Evolutionary conservation across 352 stramenopile genomes (phyloP), one percentile per base, ranked within the genome.

Genomic region (Phytophthora capsici): DNA sequence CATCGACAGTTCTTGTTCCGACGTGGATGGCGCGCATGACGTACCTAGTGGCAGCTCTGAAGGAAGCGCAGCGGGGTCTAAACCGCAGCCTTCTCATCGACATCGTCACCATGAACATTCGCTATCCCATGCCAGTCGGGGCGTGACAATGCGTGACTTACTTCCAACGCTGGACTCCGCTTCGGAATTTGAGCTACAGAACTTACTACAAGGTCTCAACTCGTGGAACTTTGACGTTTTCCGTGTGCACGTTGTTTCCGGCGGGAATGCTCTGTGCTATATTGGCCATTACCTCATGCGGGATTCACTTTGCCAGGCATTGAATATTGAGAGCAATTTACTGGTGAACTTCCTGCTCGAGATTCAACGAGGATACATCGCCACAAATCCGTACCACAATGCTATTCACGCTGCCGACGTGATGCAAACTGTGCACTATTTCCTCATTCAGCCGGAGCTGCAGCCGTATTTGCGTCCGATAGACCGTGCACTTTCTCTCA

Each of bases 361-460:
- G 55, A 94, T 96, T 43, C 88, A 96, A 60, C 72, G 82, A 25
- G 88, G 87, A 1, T 96, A 96, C 55, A 68, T 93, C 25, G 59
- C 78, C 1, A 88, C 80, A 14, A 96, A 96, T 44, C 84, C 91
- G 10, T 97, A 97, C 57, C 91, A 97, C 71, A 97, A 97, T 63
- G 72, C 78, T 6, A 95, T 95, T 36, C 91, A 97, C 62, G 91
- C 89, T 0, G 88, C 89, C 3, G 91, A 97, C 65, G 91, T 97
- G 40, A 90, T 97, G 80, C 88, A 96, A 49, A 94, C 84, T 1
- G 84, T 91, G 6, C 74, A 96, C 67, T 96, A 93, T 53, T 95
- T 97, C 41, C 66, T 95, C 19, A 80, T 85, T 28, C 83, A 93
- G 44, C 81, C 80, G 0, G 82, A 95, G 38, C 59, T 97, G 9